Conservation (phyloP, 1,139 yeast species). For the Fermentozyma sake region DNA sequence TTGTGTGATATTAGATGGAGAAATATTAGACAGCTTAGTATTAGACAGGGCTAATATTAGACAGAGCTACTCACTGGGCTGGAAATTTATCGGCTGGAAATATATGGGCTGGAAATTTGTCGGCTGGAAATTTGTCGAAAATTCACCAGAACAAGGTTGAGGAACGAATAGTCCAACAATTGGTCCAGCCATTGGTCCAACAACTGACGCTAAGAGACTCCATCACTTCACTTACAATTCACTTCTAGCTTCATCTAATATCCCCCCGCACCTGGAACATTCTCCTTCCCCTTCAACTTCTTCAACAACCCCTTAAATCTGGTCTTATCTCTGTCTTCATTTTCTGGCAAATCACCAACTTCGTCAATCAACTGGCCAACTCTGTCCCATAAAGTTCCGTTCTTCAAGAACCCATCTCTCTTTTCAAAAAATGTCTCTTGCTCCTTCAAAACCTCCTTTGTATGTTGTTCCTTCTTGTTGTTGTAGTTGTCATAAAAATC, state of each 20-base stretch:
- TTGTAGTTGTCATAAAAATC: conserved; percentile 94
- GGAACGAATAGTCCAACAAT: too few relatives aligned
- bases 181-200: too few relatives aligned
- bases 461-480: conserved; percentile 70
- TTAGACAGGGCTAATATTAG: too few relatives aligned
- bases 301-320: conserved; percentile 22
- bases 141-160: neutral
- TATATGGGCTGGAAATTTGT: too few relatives aligned
- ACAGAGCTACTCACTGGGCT: too few relatives aligned
- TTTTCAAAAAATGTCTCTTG: conserved; percentile 71
- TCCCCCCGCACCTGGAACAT: conserved; percentile 28
- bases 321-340: conserved; percentile 20
- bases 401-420: conserved; percentile 75
- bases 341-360: conserved; percentile 30
- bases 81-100: too few relatives aligned
- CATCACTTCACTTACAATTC: too few relatives aligned
- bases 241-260: conserved; percentile 10
- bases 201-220: too few relatives aligned
- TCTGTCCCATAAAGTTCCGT: conserved; percentile 88
- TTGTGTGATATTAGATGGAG: too few relatives aligned
- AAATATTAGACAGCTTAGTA: too few relatives aligned
- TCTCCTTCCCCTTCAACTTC: conserved; percentile 26
- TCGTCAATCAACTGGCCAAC: conserved; percentile 47
- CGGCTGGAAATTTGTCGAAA: too few relatives aligned
- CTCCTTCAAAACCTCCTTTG: conserved; percentile 59